Base-by-base conservation (phyloP, 2,329 filamentous ascomycete genomes). In the Aaosphaeria arxii region DNA sequence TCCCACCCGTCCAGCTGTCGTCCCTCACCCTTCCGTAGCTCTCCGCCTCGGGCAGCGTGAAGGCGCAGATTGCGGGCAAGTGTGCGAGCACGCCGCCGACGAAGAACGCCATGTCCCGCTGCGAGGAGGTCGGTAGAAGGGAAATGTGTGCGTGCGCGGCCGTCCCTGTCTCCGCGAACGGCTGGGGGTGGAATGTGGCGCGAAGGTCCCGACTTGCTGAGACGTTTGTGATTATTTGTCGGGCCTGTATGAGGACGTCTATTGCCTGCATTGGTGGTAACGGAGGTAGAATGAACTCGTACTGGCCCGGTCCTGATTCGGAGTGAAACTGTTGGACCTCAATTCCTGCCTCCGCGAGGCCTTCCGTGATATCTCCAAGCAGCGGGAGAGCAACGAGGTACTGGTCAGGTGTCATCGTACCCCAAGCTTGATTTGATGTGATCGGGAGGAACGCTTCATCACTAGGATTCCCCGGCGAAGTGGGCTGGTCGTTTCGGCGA, bases 1-100 rank as follows among this genome's bases (percentile, higher is more conserved):
- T 81, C 0, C 88, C 88, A n/a, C 88, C 88, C 0, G 87, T 81
- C 89, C 88, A 94, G 49, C 74, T 75, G n/a, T 88, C 80, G 45
- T 90, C 84, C 1, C 72, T 69, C 7, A 88, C 77, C 4, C 89
- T 80, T 33, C 81, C 80, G 66, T 94, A 94, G 65, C 85, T 89
- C 0, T 77, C 76, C 1, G 80, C 75, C 54, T 83, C 82, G 33
- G 84, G 79, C 58, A 89, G 81, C 0, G 82, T 84, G 48, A 94
- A 85, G 0, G 89, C 87, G 7, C 79, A 71, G n/a, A 94, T 72
- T 2, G 83, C 79, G 0, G 78, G 77, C 1, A 91, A 74, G 59
- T 89, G 84, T 7, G 74, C 68, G 5, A 94, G 72, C 0, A 95
- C 74, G 0, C 86, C 87, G 0, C 84, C 86, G 46, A 91, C 71